These are phyloP conservation scores for Cucumis hystrix DNA, from an alignment of 306 rosid species.

Conservation along the genomic window DNA sequence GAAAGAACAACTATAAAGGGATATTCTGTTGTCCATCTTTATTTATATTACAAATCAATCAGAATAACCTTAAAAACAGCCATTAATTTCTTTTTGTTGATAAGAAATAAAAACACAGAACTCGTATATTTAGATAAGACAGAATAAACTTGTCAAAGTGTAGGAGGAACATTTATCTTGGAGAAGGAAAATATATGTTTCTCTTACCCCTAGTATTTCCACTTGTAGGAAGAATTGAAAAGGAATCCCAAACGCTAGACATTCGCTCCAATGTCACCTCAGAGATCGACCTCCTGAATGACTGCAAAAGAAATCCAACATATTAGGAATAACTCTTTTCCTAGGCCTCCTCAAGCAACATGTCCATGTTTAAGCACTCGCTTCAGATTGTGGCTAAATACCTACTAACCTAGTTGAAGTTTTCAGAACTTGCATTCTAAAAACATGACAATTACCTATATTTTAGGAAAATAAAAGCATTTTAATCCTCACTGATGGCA, in stretches of 20 bases:
- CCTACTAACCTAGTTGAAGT: background rate
- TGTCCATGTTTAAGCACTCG: background rate
- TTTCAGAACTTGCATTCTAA: background rate
- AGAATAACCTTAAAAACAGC: background rate
- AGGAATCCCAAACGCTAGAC: slow-evolving; percentile 53
- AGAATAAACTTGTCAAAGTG: background rate
- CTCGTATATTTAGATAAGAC: background rate
- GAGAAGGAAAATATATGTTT: background rate
- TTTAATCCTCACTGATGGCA: background rate
- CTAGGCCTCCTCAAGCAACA: slow-evolving; percentile 4
- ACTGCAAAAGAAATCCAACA: slow-evolving; percentile 31
- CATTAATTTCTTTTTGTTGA: no score
- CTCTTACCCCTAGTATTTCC: slow-evolving; percentile 51
- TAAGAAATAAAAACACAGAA: no score
- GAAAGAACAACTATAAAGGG: background rate
- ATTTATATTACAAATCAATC: background rate
- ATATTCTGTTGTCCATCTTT: background rate
- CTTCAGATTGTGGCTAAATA: background rate
- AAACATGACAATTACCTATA: background rate
- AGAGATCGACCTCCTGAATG: slow-evolving; percentile 53
- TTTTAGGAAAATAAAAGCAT: background rate
- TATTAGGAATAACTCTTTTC: slow-evolving; percentile 8
- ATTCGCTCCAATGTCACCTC: slow-evolving; percentile 53
- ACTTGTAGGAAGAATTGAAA: slow-evolving; percentile 44
- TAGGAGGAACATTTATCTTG: background rate